Evolutionary conservation across 2,329 filamentous ascomycete species (phyloP).

Genomic region (Neodidymelliopsis sp.): DNA sequence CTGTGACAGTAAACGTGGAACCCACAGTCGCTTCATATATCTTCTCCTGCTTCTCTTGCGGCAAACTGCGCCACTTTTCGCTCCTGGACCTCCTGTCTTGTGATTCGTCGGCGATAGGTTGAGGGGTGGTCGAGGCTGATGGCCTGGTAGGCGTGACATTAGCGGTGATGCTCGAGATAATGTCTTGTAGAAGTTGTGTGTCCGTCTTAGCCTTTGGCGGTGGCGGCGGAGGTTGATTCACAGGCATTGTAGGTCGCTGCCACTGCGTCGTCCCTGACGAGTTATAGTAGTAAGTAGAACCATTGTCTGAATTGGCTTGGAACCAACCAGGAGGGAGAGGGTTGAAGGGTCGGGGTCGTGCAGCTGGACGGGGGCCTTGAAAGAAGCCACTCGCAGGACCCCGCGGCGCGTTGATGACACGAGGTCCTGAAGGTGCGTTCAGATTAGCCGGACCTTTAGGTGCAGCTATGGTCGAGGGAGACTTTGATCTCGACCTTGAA

Average conservation of each 20-base stretch:
- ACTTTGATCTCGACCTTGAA: slow-evolving; percentile 58
- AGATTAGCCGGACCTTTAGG: slow-evolving; percentile 52
- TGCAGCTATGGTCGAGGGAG: slow-evolving; percentile 50
- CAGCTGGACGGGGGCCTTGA: slow-evolving; percentile 59
- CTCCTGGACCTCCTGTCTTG: slow-evolving; percentile 59
- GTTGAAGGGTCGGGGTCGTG: slow-evolving; percentile 61
- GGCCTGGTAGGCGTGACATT: slow-evolving; percentile 62
- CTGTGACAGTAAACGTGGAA: too few species aligned
- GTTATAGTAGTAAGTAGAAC: slow-evolving; percentile 86
- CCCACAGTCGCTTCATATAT: slow-evolving; percentile 92
- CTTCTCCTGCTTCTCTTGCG: slow-evolving; percentile 89
- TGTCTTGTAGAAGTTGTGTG: slow-evolving; percentile 78
- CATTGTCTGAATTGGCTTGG: slow-evolving; percentile 69
- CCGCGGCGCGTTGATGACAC: slow-evolving; percentile 64
- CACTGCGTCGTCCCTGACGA: slow-evolving; percentile 77
- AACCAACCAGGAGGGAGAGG: slow-evolving; percentile 87
- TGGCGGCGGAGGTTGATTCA: slow-evolving; percentile 63
- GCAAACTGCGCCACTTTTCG: slow-evolving; percentile 74
- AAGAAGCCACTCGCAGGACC: slow-evolving; percentile 53
- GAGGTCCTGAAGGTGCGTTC: slow-evolving; percentile 54
- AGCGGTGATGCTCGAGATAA: slow-evolving; percentile 79
- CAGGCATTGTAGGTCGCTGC: slow-evolving; percentile 76
- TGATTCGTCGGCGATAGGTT: slow-evolving; percentile 63
- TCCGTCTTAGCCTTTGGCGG: slow-evolving; percentile 73
- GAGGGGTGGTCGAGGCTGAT: slow-evolving; percentile 70